Evolutionary conservation across 208 protist genomes (phyloP), one percentile per base, ranked within the genome.

Genomic region (Acanthamoeba healyi): DNA sequence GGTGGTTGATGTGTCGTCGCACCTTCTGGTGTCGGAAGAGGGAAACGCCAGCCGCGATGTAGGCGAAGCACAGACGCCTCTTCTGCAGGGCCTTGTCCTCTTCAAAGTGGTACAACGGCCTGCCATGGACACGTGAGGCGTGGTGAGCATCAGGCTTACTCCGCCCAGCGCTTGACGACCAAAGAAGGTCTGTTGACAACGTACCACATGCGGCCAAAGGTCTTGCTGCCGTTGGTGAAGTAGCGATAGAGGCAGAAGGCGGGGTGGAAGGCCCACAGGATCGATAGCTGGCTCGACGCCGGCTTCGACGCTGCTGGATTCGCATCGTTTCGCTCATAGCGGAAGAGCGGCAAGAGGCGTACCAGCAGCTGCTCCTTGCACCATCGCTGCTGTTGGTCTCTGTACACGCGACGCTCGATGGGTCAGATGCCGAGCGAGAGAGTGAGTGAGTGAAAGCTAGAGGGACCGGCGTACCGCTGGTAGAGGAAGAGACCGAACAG

Each of bases 151-250:
- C 36, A 44, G 22, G 7, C 70, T n/a, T n/a, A n/a, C n/a, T n/a
- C n/a, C n/a, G n/a, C n/a, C n/a, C n/a, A n/a, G n/a, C n/a, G n/a
- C n/a, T n/a, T n/a, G n/a, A n/a, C n/a, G n/a, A n/a, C n/a, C n/a
- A n/a, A n/a, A n/a, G n/a, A n/a, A n/a, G n/a, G n/a, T n/a, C n/a
- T n/a, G n/a, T n/a, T n/a, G n/a, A 79, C 6, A 1, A 26, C 70
- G 40, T 44, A 79, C 70, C 70, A 79, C 17, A 79, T 9, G 17
- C 70, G 70, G 36, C 70, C 46, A 36, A 79, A 79, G 70, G 22
- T 46, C 70, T 79, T 79, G 70, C 17, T 44, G 40, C 38, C 70
- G 40, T 46, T 24, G 70, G 70, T 49, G 70, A 79, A 79, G 70
- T 79, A 79, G 0, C 70, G 70, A 36, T 46, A 79, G 34, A 79